Evolutionary conservation across 1,284 basidiomycete species (phyloP).

Genomic region (Ganoderma boninense): DNA sequence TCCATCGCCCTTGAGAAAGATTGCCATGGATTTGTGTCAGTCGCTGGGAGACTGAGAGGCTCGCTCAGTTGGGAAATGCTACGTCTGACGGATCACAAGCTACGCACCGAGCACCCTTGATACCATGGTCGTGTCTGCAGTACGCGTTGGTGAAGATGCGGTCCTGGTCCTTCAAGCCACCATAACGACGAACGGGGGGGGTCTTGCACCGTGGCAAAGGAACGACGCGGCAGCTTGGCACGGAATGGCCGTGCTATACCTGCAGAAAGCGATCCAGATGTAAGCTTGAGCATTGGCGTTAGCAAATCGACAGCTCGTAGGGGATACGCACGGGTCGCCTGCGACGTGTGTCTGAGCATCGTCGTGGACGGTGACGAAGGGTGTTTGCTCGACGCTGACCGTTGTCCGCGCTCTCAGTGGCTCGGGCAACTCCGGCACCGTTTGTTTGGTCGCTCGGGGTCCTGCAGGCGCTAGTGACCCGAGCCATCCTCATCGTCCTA

Average conservation of each 20-base stretch:
- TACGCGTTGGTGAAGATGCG: slow-evolving; percentile 92
- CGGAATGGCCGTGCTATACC: too few species aligned
- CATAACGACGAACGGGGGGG: slow-evolving; percentile 85
- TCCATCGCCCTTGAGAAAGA: slow-evolving; percentile 95
- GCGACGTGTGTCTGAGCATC: slow-evolving; percentile 45
- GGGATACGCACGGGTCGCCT: too few species aligned
- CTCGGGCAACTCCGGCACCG: slow-evolving; percentile 26
- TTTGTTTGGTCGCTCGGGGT: too few species aligned
- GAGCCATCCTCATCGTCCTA: not conserved
- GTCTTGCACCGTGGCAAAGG: slow-evolving; percentile 83
- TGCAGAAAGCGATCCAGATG: too few species aligned
- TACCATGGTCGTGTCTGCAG: slow-evolving; percentile 84
- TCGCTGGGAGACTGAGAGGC: slow-evolving; percentile 84
- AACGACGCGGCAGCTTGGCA: slow-evolving; percentile 45
- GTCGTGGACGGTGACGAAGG: slow-evolving; percentile 41
- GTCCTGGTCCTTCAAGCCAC: slow-evolving; percentile 94
- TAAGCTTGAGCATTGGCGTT: too few species aligned
- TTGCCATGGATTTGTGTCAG: slow-evolving; percentile 98
- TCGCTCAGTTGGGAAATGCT: slow-evolving; percentile 23
- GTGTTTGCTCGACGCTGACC: slow-evolving; percentile 32
- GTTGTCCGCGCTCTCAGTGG: too few species aligned
- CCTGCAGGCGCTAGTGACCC: too few species aligned
- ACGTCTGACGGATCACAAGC: not conserved
- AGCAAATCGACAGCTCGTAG: too few species aligned
- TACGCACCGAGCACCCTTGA: slow-evolving; percentile 86